phyloP scores from a whole-genome alignment of 257 asterid genomes.

The Cruciata laevipes region DNA sequence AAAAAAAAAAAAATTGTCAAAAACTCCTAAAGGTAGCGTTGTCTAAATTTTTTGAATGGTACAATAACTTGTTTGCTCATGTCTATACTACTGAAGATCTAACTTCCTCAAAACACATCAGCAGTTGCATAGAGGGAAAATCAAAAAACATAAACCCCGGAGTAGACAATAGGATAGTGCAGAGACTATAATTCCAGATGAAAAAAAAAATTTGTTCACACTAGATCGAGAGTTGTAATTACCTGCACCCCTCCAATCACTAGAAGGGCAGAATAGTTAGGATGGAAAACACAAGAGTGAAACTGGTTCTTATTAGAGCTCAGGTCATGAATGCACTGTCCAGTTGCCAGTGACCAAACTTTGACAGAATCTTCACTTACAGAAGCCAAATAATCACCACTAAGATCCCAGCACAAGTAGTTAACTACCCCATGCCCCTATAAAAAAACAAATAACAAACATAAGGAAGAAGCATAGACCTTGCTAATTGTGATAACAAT shows the following conservation, averaged over 20 bases:
- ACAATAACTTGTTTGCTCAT: neutral
- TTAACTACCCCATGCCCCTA: slow-evolving; percentile 81
- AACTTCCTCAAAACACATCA: neutral
- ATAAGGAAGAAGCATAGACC: neutral
- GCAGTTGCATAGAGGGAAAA: slow-evolving; percentile 1
- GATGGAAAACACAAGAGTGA: slow-evolving; percentile 92
- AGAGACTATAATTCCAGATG: neutral
- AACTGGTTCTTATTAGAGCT: slow-evolving; percentile 67
- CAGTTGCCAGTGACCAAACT: slow-evolving; percentile 85
- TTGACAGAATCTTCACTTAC: slow-evolving; percentile 86
- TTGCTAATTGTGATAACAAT: slow-evolving; percentile 2
- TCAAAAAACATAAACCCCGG: neutral
- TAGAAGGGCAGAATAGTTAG: slow-evolving; percentile 76
- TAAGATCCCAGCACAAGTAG: slow-evolving; percentile 94
- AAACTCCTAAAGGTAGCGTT: neutral
- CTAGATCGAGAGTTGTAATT: slow-evolving; percentile 11
- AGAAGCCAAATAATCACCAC: slow-evolving; percentile 82
- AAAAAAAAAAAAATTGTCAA: too few species aligned
- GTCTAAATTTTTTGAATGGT: neutral
- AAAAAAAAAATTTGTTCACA: neutral
- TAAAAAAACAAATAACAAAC: slow-evolving; percentile 18
- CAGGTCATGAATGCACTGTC: slow-evolving; percentile 84
- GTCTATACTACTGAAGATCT: neutral
- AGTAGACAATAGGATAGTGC: neutral
- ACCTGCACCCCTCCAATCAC: slow-evolving; percentile 88